Percentiles rank a stretch among this genome's conserved stretches.
Evolutionary conservation across 2,329 filamentous ascomycete genomes (phyloP).

Genomic region (Helotiales sp.): DNA sequence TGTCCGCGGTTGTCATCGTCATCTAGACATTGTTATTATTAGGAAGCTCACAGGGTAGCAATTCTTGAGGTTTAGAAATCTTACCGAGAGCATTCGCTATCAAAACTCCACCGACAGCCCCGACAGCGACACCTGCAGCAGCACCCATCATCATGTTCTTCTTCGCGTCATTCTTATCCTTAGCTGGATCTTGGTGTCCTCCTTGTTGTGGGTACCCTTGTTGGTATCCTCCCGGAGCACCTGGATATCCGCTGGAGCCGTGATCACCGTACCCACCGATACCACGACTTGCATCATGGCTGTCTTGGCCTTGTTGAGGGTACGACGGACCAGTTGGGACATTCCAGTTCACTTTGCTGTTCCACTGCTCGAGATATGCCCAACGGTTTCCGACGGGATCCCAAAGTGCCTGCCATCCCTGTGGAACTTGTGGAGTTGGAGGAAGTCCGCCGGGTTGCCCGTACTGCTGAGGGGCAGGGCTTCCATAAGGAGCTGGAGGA

Average conservation of each 20-base stretch:
- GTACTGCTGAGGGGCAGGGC: conserved; percentile 35
- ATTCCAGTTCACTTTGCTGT: conserved; percentile 42
- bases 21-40: conserved; percentile 48
- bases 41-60: conserved; percentile 38
- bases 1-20: conserved; percentile 32
- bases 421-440: conserved; percentile 55
- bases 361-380: conserved; percentile 62
- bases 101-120: conserved; percentile 61
- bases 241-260: conserved; percentile 14
- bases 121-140: conserved; percentile 61
- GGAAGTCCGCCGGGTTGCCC: conserved; percentile 33
- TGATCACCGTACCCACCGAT: conserved; percentile 17
- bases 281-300: conserved; percentile 33
- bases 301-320: conserved; percentile 45
- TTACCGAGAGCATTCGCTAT: conserved; percentile 61
- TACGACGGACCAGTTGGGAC: conserved; percentile 49
- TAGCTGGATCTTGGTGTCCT: background rate
- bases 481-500: conserved; percentile 32
- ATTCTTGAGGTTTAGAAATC: conserved; percentile 38
- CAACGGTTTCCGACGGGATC: conserved; percentile 65
- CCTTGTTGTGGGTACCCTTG: conserved; percentile 45
- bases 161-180: conserved; percentile 45
- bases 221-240: conserved; percentile 30
- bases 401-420: conserved; percentile 67
- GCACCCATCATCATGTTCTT: conserved; percentile 60